Evolutionary conservation across 768 basidiomycete species (phyloP).

Genomic region (Panus rudis): DNA sequence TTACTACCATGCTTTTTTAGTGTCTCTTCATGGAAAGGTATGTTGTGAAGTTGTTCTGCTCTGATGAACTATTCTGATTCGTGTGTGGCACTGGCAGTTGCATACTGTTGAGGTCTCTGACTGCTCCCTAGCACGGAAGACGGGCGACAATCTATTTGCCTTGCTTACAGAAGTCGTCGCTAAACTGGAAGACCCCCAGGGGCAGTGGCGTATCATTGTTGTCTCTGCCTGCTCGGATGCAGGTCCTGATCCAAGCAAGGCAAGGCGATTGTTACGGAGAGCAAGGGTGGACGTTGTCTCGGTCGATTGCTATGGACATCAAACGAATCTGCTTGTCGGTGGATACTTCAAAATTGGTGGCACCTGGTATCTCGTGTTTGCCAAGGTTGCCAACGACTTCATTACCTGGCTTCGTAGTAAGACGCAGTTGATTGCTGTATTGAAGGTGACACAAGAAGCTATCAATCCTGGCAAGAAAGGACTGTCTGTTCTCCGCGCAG

Average conservation of each 20-base stretch:
- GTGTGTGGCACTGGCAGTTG: too few relatives aligned
- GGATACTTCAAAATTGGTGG: slow-evolving; percentile 27
- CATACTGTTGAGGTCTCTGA: too few relatives aligned
- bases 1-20: not conserved
- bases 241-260: not conserved
- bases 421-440: slow-evolving; percentile 24
- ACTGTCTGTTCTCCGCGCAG: slow-evolving; percentile 25
- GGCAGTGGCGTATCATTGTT: not conserved
- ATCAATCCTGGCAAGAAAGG: not conserved
- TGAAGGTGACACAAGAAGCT: slow-evolving; percentile 16
- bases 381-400: slow-evolving; percentile 24
- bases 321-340: slow-evolving; percentile 36
- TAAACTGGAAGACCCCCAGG: not conserved
- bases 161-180: too few relatives aligned
- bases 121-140: too few relatives aligned
- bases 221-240: not conserved
- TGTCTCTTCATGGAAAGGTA: not conserved
- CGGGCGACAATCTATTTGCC: too few relatives aligned
- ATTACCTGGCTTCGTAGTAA: slow-evolving; percentile 34
- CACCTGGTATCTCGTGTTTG: slow-evolving; percentile 13
- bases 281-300: slow-evolving; percentile 16
- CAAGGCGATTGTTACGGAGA: not conserved
- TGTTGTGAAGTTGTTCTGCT: not conserved
- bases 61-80: too few relatives aligned
- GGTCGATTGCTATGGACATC: slow-evolving; percentile 31